Evolutionary conservation across 768 basidiomycete genomes (phyloP), one percentile per base, ranked within the genome.

Genomic region (Pleurotus ostreatus): DNA sequence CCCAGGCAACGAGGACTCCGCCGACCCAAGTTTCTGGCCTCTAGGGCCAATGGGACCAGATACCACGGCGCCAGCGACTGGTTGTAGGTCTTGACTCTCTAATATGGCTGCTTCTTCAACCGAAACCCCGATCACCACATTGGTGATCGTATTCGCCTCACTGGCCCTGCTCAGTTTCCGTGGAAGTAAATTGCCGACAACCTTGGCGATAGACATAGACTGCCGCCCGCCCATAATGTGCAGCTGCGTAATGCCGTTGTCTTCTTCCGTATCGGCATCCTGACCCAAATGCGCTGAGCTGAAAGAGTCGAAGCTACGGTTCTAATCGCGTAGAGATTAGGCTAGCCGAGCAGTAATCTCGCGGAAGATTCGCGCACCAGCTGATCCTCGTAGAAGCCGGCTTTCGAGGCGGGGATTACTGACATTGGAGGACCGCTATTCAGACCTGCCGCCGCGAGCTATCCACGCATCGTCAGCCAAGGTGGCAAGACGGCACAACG

Each of bases 101-200:
- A 37, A 26, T 16, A 18, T 55, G 9, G 30, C 30, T 16, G 43
- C 54, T 46, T 55, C 54, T 55, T 55, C 54, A 37, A 55, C 54
- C 43, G 54, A 55, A 45, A 55, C 54, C 37, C 54, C 54, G 45
- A 55, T 55, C 26, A 55, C 54, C 20, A 55, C 54, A 40, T 55
- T 55, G 25, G 54, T 44, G 20, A 30, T 39, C 26, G 34, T 23
- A 12, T 43, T 45, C n/a, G 44, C 40, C 13, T 23, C 26, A 44
- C 54, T 26, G 11, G 54, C 54, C 30, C 54, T 45, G 37, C 54
- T 55, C 20, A 46, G 41, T 37, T 44, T 55, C 26, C 54, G 54
- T 45, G 54, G 44, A 45, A 55, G 54, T 38, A 55, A 26, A 46
- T 23, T 55, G 25, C 44, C 54, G 16, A 55, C 54, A 39, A 44